Evolutionary conservation across 1,139 yeast species (phyloP).

Genomic region (Taphrina pruni): DNA sequence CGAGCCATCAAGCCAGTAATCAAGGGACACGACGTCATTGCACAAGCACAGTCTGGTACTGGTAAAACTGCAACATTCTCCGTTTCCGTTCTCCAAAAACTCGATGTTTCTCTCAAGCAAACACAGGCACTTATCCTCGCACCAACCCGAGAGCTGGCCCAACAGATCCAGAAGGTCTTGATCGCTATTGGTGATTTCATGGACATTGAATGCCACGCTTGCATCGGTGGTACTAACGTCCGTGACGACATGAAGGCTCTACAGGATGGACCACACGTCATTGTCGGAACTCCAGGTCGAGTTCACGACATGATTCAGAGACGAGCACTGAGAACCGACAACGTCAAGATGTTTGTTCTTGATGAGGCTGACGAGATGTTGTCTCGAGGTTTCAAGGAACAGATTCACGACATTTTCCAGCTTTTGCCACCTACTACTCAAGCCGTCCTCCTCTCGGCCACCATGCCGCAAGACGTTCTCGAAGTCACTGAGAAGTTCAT

Average conservation of each 20-base stretch:
- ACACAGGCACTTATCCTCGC: constrained; percentile 76
- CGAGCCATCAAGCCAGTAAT: constrained; percentile 97
- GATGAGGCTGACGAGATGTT: constrained; percentile 99
- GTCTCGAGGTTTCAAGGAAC: constrained; percentile 95
- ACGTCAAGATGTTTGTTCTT: constrained; percentile 93
- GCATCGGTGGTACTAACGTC: constrained; percentile 97
- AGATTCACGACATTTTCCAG: constrained; percentile 95
- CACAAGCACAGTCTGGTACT: constrained; percentile 99
- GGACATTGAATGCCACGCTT: constrained; percentile 93
- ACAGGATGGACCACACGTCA: constrained; percentile 91
- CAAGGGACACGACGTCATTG: constrained; percentile 94
- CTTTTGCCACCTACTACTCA: constrained; percentile 92
- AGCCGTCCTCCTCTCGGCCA: constrained; percentile 94
- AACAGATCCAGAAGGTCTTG: constrained; percentile 96
- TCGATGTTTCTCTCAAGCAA: constrained; percentile 64
- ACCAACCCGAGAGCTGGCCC: constrained; percentile 98
- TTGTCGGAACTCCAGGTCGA: constrained; percentile 99
- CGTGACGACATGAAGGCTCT: constrained; percentile 90
- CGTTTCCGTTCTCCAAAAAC: constrained; percentile 77
- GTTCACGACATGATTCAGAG: constrained; percentile 97
- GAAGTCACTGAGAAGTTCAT: constrained; percentile 96
- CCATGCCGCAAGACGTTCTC: constrained; percentile 96
- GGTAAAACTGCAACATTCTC: constrained; percentile 99
- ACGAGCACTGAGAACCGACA: constrained; percentile 84
- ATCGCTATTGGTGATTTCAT: constrained; percentile 91